These are phyloP conservation scores for thale cress (Arabidopsis thaliana) DNA, from an alignment of 345 rosid genomes.

Conservation along the genomic window TAIR10.1 NC_003076.8:24267501-24268000, in stretches of 20 bases:
- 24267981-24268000: background rate
- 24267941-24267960: conserved; percentile 30
- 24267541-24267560: background rate
- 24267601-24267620: conserved; percentile 21
- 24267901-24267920: conserved; percentile 13
- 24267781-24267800: conserved; percentile 18
- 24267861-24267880: background rate
- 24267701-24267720: conserved; percentile 22
- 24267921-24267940: background rate
- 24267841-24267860: background rate
- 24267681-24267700: conserved; percentile 37
- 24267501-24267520: background rate
- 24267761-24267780: background rate
- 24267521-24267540: background rate
- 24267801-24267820: background rate
- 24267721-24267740: conserved; percentile 27
- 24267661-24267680: conserved; percentile 18
- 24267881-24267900: conserved; percentile 29
- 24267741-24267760: background rate
- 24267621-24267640: conserved; percentile 4
- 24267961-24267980: conserved; percentile 20
- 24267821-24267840: conserved; percentile 30
- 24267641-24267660: conserved; percentile 5
- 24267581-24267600: background rate
- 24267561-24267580: background rate